Evolutionary conservation across 2,329 filamentous ascomycete genomes (phyloP).

Genomic region (Diaporthe nobilis): DNA sequence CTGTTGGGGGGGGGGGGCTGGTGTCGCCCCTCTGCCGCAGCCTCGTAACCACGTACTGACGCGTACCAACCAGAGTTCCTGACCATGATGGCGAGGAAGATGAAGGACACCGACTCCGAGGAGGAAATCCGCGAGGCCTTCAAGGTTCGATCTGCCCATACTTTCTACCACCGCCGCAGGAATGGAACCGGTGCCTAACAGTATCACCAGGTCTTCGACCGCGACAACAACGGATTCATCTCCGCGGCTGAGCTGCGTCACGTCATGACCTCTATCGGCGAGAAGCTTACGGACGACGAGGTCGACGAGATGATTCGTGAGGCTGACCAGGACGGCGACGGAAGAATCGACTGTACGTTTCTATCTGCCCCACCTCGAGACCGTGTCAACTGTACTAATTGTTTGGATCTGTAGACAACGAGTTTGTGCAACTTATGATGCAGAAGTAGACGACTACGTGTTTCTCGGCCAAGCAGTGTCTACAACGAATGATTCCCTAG

Average conservation of each 20-base stretch:
- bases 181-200: conserved; percentile 41
- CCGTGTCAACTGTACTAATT: not conserved
- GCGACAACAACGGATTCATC: conserved; percentile 93
- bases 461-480: conserved; percentile 21
- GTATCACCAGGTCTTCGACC: conserved; percentile 77
- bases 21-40: not conserved
- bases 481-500: conserved; percentile 40
- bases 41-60: conserved; percentile 31
- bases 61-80: conserved; percentile 76
- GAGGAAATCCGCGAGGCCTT: conserved; percentile 92
- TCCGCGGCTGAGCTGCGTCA: conserved; percentile 89
- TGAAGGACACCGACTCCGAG: conserved; percentile 94
- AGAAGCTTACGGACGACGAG: conserved; percentile 92
- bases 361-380: not conserved
- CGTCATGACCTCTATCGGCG: conserved; percentile 92
- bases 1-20: not conserved
- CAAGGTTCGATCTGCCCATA: conserved; percentile 69
- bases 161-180: not conserved
- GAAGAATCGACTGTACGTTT: conserved; percentile 85
- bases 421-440: conserved; percentile 96
- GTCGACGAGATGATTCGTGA: conserved; percentile 95
- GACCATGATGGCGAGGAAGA: conserved; percentile 95
- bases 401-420: conserved; percentile 74
- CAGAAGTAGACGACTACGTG: conserved; percentile 76
- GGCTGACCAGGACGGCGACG: conserved; percentile 90